Conservation (phyloP, 345 rosid genomes). For the Linum tenue region DNA sequence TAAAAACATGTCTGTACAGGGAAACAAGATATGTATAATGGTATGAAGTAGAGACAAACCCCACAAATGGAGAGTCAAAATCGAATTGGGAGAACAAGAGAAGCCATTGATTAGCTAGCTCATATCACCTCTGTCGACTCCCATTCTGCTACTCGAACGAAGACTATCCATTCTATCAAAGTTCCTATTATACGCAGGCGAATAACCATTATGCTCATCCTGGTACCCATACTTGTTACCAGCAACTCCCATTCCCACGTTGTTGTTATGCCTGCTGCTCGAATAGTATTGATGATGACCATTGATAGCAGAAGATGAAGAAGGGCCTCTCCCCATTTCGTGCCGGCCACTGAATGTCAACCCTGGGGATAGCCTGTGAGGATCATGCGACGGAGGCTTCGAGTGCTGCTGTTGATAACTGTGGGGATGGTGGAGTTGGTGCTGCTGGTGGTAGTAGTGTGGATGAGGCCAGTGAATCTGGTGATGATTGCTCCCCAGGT, state of each 20-base stretch:
- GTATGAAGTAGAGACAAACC: neutral
- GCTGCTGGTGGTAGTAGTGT: slow-evolving; percentile 22
- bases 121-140: neutral
- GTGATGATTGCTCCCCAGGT: slow-evolving; percentile 13
- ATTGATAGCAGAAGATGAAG: slow-evolving; percentile 8
- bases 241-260: slow-evolving; percentile 24
- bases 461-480: slow-evolving; percentile 27
- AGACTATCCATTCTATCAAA: slow-evolving; percentile 38
- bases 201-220: slow-evolving; percentile 22
- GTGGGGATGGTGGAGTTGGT: slow-evolving; percentile 14
- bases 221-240: slow-evolving; percentile 21
- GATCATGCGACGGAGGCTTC: slow-evolving; percentile 24
- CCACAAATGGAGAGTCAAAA: no score
- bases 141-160: slow-evolving; percentile 33
- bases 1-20: neutral
- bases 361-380: slow-evolving; percentile 11
- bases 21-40: neutral
- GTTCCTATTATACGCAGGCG: slow-evolving; percentile 11
- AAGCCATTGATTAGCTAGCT: neutral
- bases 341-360: slow-evolving; percentile 7
- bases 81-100: neutral
- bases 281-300: slow-evolving; percentile 15
- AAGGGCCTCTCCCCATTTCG: slow-evolving; percentile 17
- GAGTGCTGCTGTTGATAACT: slow-evolving; percentile 26
- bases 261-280: slow-evolving; percentile 6